Evolutionary conservation across 176 grass and related monocot species (phyloP), one percentile per base, ranked within the genome.

Genomic region (Alopecurus myosuroides): DNA sequence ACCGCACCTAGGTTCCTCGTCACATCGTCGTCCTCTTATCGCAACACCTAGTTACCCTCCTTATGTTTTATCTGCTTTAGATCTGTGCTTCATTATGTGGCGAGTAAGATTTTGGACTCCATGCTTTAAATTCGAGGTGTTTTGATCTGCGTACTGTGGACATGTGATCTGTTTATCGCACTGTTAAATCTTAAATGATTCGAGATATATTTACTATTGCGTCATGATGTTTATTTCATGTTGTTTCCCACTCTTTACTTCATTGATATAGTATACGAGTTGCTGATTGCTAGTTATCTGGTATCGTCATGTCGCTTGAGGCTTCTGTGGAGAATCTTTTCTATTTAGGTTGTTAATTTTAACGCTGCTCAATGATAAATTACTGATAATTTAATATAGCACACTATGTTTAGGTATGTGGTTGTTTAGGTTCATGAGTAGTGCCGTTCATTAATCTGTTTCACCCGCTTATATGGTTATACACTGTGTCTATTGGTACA

Each of bases 71-170:
- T 55, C 35, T 86, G 9, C 72, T 77, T 82, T 72, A 82, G 82
- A 78, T 86, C 74, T 78, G 28, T 64, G 62, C 65, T 71, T 70
- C 9, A 6, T 74, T 57, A 14, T 78, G 80, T 51, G 76, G 81
- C 42, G n/a, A 52, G 65, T 50, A 78, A 78, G 79, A 28, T 79
- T 78, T 86, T 90, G 84, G 83, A 86, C 79, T 23, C 77, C 10
- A 11, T 39, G 35, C 33, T 56, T 66, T 78, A 65, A 46, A 19
- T 74, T 86, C 45, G 0, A 22, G 61, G 34, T 74, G 44, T 83
- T 86, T 83, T 19, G 82, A 25, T 85, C 46, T 81, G 77, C 68
- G 17, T 85, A 7, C 46, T 15, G 63, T 83, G 84, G 65, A 86
- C 79, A 64, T 53, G 56, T 49, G 45, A 56, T 83, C 68, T 82